phyloP scores from a whole-genome alignment of 164 flowering plant species.

The Vitis amurensis region DNA sequence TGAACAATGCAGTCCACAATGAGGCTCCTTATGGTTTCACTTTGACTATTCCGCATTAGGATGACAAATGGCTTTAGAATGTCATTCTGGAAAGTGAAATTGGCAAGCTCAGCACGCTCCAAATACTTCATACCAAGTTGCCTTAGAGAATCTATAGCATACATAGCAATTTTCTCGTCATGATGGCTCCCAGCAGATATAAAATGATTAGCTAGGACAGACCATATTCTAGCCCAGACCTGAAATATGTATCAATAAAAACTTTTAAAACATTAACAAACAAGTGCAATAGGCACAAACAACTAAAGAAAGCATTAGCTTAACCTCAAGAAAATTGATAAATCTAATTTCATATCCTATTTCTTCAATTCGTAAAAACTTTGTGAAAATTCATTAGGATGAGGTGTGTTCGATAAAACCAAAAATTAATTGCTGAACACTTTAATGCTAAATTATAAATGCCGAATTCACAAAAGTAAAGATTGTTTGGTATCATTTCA shows the following conservation, averaged over 20 bases:
- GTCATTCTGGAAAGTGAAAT: conserved; percentile 97
- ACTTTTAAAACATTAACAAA: background rate
- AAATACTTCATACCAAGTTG: conserved; percentile 98
- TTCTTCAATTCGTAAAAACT: too few relatives aligned
- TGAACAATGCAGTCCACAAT: conserved; percentile 97
- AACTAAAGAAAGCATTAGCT: too few relatives aligned
- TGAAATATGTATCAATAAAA: conserved; percentile 28
- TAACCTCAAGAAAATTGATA: too few relatives aligned
- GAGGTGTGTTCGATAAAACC: too few relatives aligned
- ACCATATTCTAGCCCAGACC: conserved; percentile 99
- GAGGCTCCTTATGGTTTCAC: conserved; percentile 73
- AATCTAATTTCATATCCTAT: too few relatives aligned
- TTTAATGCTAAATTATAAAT: too few relatives aligned
- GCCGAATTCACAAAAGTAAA: too few relatives aligned
- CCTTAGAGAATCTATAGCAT: conserved; percentile 95
- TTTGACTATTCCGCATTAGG: conserved; percentile 87
- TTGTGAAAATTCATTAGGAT: too few relatives aligned
- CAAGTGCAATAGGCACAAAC: background rate
- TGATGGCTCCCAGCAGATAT: conserved; percentile 95
- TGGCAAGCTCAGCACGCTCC: conserved; percentile 95
- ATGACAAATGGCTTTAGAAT: conserved; percentile 96
- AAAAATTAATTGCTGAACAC: too few relatives aligned
- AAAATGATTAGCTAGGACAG: conserved; percentile 89
- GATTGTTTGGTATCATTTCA: too few relatives aligned
- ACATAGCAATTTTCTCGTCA: conserved; percentile 95